Conservation (phyloP, 2,329 filamentous ascomycete species). For the Fulvia fulva region DNA sequence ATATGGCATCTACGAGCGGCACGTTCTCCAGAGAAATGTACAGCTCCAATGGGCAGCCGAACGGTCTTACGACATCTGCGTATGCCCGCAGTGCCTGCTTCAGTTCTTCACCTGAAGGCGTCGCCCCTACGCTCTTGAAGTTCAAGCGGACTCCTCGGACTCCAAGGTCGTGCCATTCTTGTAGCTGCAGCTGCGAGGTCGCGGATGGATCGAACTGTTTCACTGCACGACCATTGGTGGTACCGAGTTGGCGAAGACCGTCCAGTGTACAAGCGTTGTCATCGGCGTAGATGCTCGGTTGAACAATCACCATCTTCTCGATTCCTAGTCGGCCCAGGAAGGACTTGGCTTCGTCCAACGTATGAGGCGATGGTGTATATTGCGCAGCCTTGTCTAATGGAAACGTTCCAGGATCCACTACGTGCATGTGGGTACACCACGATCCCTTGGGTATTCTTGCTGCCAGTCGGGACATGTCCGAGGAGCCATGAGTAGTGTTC, state of each 20-base stretch:
- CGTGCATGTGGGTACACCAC: constrained; percentile 64
- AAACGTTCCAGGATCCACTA: constrained; percentile 52
- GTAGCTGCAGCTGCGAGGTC: constrained; percentile 39
- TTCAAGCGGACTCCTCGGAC: constrained; percentile 60
- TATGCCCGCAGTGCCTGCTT: constrained; percentile 43
- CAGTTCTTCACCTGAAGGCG: constrained; percentile 41
- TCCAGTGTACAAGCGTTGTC: constrained; percentile 59
- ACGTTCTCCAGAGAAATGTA: constrained; percentile 54
- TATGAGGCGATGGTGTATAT: constrained; percentile 51
- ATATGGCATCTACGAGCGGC: constrained; percentile 46
- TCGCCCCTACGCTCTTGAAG: constrained; percentile 49
- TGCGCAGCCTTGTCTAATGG: constrained; percentile 47
- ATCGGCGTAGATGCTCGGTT: constrained; percentile 59
- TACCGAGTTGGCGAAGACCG: constrained; percentile 49
- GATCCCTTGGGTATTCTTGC: constrained; percentile 41
- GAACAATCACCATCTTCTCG: constrained; percentile 53
- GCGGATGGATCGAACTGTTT: constrained; percentile 52
- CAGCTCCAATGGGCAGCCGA: constrained; percentile 57
- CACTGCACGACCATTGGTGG: constrained; percentile 50
- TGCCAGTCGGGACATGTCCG: constrained; percentile 16
- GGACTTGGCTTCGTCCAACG: constrained; percentile 47
- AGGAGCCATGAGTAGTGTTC: neutral
- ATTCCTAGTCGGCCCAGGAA: constrained; percentile 53
- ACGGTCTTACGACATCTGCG: constrained; percentile 47
- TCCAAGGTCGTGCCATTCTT: constrained; percentile 54